Conservation (phyloP, 441 rosid species). For the Macaranga tanarius region DNA sequence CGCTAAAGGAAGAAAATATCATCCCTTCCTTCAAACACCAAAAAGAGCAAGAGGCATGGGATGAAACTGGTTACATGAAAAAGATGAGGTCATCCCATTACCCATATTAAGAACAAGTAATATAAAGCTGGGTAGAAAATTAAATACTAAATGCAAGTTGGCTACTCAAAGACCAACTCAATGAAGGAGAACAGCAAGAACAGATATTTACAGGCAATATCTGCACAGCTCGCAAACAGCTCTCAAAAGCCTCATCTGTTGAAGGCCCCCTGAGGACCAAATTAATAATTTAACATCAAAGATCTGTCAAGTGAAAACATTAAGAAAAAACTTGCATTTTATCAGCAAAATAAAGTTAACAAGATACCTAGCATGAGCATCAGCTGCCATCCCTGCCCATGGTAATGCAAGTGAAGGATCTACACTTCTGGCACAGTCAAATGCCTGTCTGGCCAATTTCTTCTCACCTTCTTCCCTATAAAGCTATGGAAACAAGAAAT, state of each 20-base stretch:
- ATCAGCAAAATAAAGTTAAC: slow-evolving; percentile 13
- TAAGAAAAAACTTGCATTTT: slow-evolving; percentile 11
- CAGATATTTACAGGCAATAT: slow-evolving; percentile 69
- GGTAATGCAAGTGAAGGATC: slow-evolving; percentile 97
- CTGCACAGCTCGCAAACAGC: slow-evolving; percentile 87
- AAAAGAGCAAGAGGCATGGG: no score
- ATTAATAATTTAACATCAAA: slow-evolving; percentile 20
- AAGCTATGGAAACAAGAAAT: slow-evolving; percentile 50
- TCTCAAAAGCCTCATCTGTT: slow-evolving; percentile 81
- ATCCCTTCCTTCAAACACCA: neutral
- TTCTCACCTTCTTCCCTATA: slow-evolving; percentile 65
- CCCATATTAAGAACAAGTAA: neutral
- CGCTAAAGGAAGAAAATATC: neutral
- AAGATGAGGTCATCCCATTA: neutral
- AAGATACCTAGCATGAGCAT: slow-evolving; percentile 59
- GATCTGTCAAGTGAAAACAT: slow-evolving; percentile 15
- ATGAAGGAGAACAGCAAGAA: slow-evolving; percentile 9
- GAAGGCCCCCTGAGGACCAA: slow-evolving; percentile 54
- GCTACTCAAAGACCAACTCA: slow-evolving; percentile 9
- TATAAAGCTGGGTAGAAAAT: neutral
- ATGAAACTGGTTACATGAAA: neutral
- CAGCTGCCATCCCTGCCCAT: slow-evolving; percentile 99
- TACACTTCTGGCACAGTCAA: slow-evolving; percentile 93
- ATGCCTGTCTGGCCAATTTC: slow-evolving; percentile 81
- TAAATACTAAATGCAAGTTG: slow-evolving; percentile 13